phyloP scores from a whole-genome alignment of 495 filamentous ascomycete genomes.

The Penicillium chermesinum region DNA sequence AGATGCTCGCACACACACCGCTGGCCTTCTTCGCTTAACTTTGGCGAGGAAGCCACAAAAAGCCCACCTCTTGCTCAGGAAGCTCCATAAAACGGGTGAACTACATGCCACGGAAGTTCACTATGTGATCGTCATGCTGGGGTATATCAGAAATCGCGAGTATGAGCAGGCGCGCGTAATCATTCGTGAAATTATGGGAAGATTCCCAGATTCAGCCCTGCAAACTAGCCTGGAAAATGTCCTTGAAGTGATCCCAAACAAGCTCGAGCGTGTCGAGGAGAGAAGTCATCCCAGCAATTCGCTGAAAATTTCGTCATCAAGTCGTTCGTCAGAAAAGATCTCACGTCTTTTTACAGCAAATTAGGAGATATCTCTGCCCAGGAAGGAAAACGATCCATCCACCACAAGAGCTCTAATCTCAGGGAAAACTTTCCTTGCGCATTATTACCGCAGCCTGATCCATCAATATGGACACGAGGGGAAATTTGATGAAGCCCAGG shows the following conservation, averaged over 20 bases:
- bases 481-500: no score
- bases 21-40: conserved; percentile 65
- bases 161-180: conserved; percentile 48
- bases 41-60: conserved; percentile 55
- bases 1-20: conserved; percentile 66
- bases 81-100: conserved; percentile 51
- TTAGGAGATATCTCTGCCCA: neutral
- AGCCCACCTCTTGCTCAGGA: conserved; percentile 60
- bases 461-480: no score
- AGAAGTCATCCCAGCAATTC: conserved; percentile 10
- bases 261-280: neutral
- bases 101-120: conserved; percentile 62
- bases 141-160: conserved; percentile 49
- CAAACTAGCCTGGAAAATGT: conserved; percentile 42
- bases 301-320: neutral
- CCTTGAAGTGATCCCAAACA: conserved; percentile 15
- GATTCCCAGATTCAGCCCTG: conserved; percentile 37
- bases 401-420: neutral
- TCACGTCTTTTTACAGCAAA: conserved; percentile 19
- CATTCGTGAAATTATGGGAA: conserved; percentile 46
- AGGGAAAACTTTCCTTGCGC: neutral
- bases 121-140: conserved; percentile 70
- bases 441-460: conserved; percentile 47
- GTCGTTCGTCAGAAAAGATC: neutral
- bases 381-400: neutral